phyloP scores from a whole-genome alignment of 805 yeast genomes.

The Kuraishia piskuri region DNA sequence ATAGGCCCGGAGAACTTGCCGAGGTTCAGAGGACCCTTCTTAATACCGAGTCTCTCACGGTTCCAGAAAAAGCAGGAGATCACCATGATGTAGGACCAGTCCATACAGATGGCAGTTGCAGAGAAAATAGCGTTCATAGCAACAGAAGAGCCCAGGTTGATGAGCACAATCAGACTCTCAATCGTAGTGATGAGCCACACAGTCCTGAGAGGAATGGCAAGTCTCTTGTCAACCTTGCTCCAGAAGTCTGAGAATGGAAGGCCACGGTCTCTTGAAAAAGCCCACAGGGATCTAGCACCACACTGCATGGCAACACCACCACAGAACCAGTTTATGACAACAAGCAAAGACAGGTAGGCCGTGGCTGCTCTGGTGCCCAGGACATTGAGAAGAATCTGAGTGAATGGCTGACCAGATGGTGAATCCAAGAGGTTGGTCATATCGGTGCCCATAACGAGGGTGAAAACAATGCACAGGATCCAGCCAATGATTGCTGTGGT shows the following conservation, averaged over 20 bases:
- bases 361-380: constrained; percentile 44
- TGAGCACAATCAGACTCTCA: constrained; percentile 28
- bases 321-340: constrained; percentile 40
- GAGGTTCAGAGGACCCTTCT: constrained; percentile 33
- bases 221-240: constrained; percentile 30
- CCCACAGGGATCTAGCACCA: constrained; percentile 41
- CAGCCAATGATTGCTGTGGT: constrained; percentile 35
- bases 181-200: constrained; percentile 29
- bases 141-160: constrained; percentile 30
- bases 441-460: constrained; percentile 23
- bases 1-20: constrained; percentile 24
- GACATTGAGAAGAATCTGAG: constrained; percentile 37
- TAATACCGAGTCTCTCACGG: constrained; percentile 32
- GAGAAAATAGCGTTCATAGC: constrained; percentile 41
- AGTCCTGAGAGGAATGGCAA: constrained; percentile 36
- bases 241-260: constrained; percentile 33
- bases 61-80: constrained; percentile 30
- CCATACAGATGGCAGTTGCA: constrained; percentile 32
- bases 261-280: constrained; percentile 44
- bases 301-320: constrained; percentile 39
- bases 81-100: constrained; percentile 32
- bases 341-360: constrained; percentile 37
- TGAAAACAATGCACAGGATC: constrained; percentile 30
- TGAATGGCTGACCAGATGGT: constrained; percentile 32
- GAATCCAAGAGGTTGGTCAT: constrained; percentile 22